Conservation (phyloP, 1,284 basidiomycete species). For the Cutaneotrichosporon sp. region DNA sequence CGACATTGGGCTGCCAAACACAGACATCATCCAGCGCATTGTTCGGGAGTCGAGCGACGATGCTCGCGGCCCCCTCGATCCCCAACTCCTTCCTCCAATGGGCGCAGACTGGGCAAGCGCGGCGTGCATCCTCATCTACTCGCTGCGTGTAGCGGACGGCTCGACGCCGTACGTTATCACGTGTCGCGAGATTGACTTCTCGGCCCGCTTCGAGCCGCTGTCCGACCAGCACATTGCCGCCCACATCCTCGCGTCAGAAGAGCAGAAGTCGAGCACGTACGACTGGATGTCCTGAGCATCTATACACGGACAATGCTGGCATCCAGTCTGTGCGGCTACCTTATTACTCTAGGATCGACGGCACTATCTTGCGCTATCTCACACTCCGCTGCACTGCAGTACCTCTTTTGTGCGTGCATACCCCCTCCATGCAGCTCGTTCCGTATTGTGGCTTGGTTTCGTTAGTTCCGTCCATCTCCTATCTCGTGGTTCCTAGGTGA, state of each 20-base stretch:
- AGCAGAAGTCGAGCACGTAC: constrained; percentile 11
- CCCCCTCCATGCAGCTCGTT: too few relatives aligned
- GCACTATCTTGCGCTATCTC: too few relatives aligned
- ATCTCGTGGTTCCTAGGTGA: too few relatives aligned
- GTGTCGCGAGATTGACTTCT: constrained; percentile 17
- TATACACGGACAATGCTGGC: too few relatives aligned
- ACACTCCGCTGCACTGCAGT: too few relatives aligned
- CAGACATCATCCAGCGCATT: constrained; percentile 14
- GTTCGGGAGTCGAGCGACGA: constrained; percentile 8
- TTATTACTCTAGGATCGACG: too few relatives aligned
- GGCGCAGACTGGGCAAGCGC: constrained; percentile 13
- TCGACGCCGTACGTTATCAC: background rate
- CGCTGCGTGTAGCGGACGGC: constrained; percentile 11
- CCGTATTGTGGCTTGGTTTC: too few relatives aligned
- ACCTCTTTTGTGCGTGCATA: too few relatives aligned
- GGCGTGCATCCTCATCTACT: constrained; percentile 14
- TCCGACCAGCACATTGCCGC: constrained; percentile 12
- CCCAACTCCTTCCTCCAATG: constrained; percentile 4
- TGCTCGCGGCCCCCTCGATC: background rate
- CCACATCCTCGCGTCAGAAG: constrained; percentile 14
- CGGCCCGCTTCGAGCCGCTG: constrained; percentile 3
- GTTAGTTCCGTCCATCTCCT: too few relatives aligned
- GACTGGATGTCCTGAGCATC: constrained; percentile 3
- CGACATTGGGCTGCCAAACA: constrained; percentile 9
- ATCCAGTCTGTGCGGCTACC: too few relatives aligned